phyloP scores from a whole-genome alignment of 1,284 basidiomycete species.

The Moniliophthora roreri region DNA sequence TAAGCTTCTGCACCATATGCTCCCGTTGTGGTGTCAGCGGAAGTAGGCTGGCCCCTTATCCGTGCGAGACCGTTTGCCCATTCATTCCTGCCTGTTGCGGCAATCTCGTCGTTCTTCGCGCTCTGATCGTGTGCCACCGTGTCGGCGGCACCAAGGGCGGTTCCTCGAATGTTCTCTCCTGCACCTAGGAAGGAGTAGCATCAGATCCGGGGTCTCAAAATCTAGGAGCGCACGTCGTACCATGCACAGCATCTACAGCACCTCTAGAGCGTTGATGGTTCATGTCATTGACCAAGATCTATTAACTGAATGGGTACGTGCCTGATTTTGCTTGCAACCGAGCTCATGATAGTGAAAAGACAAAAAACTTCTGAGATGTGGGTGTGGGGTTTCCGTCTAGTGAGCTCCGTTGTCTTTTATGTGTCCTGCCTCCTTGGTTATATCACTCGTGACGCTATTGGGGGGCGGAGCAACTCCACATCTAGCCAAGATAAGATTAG shows the following conservation, averaged over 20 bases:
- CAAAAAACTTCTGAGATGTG: too few relatives aligned
- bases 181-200: slow-evolving; percentile 19
- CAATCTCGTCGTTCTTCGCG: slow-evolving; percentile 29
- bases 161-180: slow-evolving; percentile 34
- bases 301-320: not conserved
- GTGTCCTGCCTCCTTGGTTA: too few relatives aligned
- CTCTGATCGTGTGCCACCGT: slow-evolving; percentile 21
- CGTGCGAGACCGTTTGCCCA: slow-evolving; percentile 27
- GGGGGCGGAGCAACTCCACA: too few relatives aligned
- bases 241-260: slow-evolving; percentile 25
- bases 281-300: not conserved
- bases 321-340: slow-evolving; percentile 7
- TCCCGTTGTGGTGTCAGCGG: not conserved
- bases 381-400: too few relatives aligned
- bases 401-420: too few relatives aligned
- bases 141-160: slow-evolving; percentile 30
- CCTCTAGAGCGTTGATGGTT: slow-evolving; percentile 8
- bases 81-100: slow-evolving; percentile 28
- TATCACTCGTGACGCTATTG: too few relatives aligned
- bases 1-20: not conserved
- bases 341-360: too few relatives aligned
- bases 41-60: not conserved
- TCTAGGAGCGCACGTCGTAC: slow-evolving; percentile 13
- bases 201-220: not conserved
- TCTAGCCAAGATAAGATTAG: too few relatives aligned